Evolutionary conservation across 2,329 filamentous ascomycete species (phyloP).

Genomic region (Aschersonia sp.): DNA sequence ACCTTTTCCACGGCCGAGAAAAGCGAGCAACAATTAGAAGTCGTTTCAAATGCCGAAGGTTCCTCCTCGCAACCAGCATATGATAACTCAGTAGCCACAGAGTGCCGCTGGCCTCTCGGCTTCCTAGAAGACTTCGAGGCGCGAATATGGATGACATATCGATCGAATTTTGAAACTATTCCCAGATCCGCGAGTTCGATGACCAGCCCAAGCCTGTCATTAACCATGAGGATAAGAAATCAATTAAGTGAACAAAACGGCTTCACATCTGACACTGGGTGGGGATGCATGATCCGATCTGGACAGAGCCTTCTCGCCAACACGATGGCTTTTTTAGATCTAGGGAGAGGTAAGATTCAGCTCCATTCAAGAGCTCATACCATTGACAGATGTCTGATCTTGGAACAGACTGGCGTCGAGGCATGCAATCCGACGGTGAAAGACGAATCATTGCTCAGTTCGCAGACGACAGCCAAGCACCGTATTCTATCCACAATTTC

Average conservation of each 20-base stretch:
- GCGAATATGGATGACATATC: conserved; percentile 90
- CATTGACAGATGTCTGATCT: conserved; percentile 1
- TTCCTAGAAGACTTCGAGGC: conserved; percentile 93
- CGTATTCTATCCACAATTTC: conserved; percentile 91
- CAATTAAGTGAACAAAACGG: conserved; percentile 65
- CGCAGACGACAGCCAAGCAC: conserved; percentile 71
- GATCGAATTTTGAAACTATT: conserved; percentile 74
- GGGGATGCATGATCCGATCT: conserved; percentile 98
- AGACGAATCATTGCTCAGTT: conserved; percentile 64
- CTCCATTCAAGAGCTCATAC: neutral
- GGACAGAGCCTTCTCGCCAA: conserved; percentile 90
- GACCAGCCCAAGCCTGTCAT: conserved; percentile 57
- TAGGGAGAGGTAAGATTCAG: conserved; percentile 57
- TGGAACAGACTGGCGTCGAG: conserved; percentile 56
- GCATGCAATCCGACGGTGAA: conserved; percentile 43
- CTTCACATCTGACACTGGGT: conserved; percentile 88
- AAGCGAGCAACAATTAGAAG: neutral
- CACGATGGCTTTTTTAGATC: conserved; percentile 52
- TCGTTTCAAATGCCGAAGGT: conserved; percentile 29
- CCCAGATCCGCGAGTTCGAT: conserved; percentile 62
- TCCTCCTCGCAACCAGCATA: neutral
- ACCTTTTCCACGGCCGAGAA: conserved; percentile 17
- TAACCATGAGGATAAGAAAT: conserved; percentile 71
- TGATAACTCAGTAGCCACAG: conserved; percentile 15
- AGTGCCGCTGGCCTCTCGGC: conserved; percentile 64